phyloP scores from a whole-genome alignment of 192 early-diverging fungal species.

The Funneliformis geosporum region DNA sequence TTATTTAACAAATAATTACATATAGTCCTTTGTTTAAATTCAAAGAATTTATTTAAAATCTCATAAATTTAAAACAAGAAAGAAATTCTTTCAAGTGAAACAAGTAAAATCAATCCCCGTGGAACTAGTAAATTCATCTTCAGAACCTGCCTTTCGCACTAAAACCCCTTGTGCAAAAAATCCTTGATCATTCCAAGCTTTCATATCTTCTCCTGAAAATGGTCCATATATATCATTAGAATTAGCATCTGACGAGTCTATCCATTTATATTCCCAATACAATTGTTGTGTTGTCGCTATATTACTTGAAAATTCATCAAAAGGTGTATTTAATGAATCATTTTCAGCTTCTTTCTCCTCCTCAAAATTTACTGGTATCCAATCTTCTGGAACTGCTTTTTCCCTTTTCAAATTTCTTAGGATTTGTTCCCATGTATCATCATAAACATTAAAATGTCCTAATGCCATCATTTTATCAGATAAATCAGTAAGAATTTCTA shows the following conservation, averaged over 20 bases:
- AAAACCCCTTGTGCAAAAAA: slow-evolving; percentile 48
- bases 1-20: too few species aligned
- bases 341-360: neutral
- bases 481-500: slow-evolving; percentile 68
- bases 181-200: slow-evolving; percentile 46
- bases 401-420: slow-evolving; percentile 63
- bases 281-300: slow-evolving; percentile 22
- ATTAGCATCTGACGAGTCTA: slow-evolving; percentile 31
- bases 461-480: slow-evolving; percentile 72
- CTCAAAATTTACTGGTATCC: slow-evolving; percentile 43
- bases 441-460: slow-evolving; percentile 68
- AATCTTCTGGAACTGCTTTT: slow-evolving; percentile 59
- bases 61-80: too few species aligned
- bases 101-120: neutral
- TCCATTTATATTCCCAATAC: slow-evolving; percentile 49
- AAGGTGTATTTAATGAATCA: too few species aligned
- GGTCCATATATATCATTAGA: slow-evolving; percentile 43
- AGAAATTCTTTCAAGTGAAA: neutral
- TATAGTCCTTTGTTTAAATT: too few species aligned
- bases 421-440: slow-evolving; percentile 67
- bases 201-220: slow-evolving; percentile 46
- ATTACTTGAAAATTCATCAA: neutral
- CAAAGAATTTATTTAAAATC: too few species aligned
- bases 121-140: neutral
- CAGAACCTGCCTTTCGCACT: slow-evolving; percentile 35